Evolutionary conservation across 2,329 filamentous ascomycete genomes (phyloP).

Genomic region (Aspergillus ruber): DNA sequence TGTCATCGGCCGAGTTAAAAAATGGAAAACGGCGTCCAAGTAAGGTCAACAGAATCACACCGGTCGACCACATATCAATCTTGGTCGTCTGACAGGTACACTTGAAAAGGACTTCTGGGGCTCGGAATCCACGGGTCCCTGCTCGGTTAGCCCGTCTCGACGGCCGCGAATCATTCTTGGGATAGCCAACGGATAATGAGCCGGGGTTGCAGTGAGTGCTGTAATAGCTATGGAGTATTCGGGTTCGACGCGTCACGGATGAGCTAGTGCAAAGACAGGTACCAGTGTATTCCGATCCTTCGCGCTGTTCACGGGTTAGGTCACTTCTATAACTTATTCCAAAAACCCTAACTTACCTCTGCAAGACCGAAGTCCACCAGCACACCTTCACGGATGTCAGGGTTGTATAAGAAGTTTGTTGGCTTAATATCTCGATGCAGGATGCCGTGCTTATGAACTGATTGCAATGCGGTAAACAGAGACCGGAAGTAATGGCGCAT

Average conservation of each 20-base stretch:
- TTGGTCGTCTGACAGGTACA: conserved; percentile 91
- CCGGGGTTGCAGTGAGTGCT: conserved; percentile 43
- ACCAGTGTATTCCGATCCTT: conserved; percentile 44
- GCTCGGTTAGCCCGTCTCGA: conserved; percentile 89
- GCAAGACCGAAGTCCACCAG: conserved; percentile 99
- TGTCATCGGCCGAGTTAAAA: conserved; percentile 97
- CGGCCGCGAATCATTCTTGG: conserved; percentile 80
- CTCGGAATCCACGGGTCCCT: conserved; percentile 89
- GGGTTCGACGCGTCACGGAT: conserved; percentile 53
- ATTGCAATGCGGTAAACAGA: conserved; percentile 75
- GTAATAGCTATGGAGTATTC: conserved; percentile 53
- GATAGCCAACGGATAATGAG: conserved; percentile 61
- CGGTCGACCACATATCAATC: conserved; percentile 95
- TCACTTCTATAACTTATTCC: not conserved
- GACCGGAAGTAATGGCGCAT: conserved; percentile 86
- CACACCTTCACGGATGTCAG: conserved; percentile 67
- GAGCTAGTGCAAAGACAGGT: conserved; percentile 72
- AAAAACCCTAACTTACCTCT: conserved; percentile 46
- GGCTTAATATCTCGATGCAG: conserved; percentile 95
- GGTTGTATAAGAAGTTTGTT: conserved; percentile 94
- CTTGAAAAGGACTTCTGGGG: conserved; percentile 93
- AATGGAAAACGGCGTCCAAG: conserved; percentile 90
- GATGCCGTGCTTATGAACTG: conserved; percentile 77
- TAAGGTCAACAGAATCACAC: conserved; percentile 94
- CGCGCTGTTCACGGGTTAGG: conserved; percentile 36